Base-by-base conservation (phyloP, 257 asterid genomes). In the Euphrasia confusa region DNA sequence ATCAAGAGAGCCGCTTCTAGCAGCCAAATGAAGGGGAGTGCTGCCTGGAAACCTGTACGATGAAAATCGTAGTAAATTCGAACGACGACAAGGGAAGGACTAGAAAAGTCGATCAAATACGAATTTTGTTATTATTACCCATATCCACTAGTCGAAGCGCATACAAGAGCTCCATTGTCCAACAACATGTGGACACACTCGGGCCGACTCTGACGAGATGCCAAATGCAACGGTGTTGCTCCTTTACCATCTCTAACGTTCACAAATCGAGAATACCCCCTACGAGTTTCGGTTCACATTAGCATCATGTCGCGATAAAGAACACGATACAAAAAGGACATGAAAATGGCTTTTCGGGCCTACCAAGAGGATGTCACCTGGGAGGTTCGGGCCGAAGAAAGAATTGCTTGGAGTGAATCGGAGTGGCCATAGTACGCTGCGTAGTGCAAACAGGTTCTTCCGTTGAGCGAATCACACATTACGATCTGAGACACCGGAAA, bases 11-110 rank as follows among this genome's bases (percentile, higher is more conserved):
- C 99, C 99, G 15, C 90, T 85, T 77, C 99, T 81, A 42, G 99
- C 99, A 74, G 99, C 99, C 79, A 92, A 81, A 79, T 92, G 99
- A 65, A 92, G 97, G n/a, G 99, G 95, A 53, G 97, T 83, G 67
- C 97, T 89, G 15, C 97, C 94, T 0, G 84, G 88, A 68, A 76
- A 89, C 61, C 99, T 89, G 84, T 40, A 61, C 48, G 24, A 56
- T 21, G 56, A 21, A 47, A 9, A 65, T 5, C 10, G 11, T 3
- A 12, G 8, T 2, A 12, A 11, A 53, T 27, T 45, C 18, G 47
- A 53, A 53, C 57, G 14, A 63, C 53, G 40, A 14, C 9, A 52
- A 56, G 17, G 35, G 14, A n/a, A 68, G 52, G 17, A 21, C 17
- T 21, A 0, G 66, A 62, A 37, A 2, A 12, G 21, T 26, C 7